A percentile compares a stretch with the other conserved stretches of the same genome.
Evolutionary conservation across 2,329 filamentous ascomycete genomes (phyloP).

Genomic region (Cercospora sesami): DNA sequence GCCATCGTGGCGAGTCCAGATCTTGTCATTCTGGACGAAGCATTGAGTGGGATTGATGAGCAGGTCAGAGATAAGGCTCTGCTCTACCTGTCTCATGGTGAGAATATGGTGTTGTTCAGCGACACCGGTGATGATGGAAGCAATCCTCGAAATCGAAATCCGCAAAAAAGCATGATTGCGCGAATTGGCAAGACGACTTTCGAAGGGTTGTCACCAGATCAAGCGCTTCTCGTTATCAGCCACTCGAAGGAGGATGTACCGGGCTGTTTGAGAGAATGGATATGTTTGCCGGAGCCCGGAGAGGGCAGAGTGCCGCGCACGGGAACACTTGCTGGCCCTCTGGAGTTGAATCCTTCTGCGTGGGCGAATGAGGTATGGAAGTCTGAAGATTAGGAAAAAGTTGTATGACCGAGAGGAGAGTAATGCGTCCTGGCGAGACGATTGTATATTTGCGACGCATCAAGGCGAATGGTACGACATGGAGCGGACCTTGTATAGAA

Average conservation of each 20-base stretch:
- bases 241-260: conserved; percentile 91
- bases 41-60: conserved; percentile 54
- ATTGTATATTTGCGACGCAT: not conserved
- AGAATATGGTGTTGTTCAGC: conserved; percentile 29
- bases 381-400: not conserved
- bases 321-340: conserved; percentile 55
- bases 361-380: conserved; percentile 38
- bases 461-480: not conserved
- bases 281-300: conserved; percentile 78
- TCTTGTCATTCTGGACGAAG: conserved; percentile 54
- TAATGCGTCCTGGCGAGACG: not conserved
- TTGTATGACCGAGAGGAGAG: not conserved
- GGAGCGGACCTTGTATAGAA: not conserved
- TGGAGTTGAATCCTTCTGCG: conserved; percentile 35
- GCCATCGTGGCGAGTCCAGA: conserved; percentile 49
- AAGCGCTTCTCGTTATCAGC: conserved; percentile 88
- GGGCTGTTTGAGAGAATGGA: conserved; percentile 76
- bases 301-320: conserved; percentile 62
- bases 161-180: conserved; percentile 35
- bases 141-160: not conserved
- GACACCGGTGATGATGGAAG: not conserved
- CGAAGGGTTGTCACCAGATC: conserved; percentile 63
- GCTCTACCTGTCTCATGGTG: conserved; percentile 65
- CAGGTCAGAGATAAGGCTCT: conserved; percentile 80
- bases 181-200: conserved; percentile 54